Evolutionary conservation across 1,284 basidiomycete genomes (phyloP).

Genomic region (Fomitopsis palustris): DNA sequence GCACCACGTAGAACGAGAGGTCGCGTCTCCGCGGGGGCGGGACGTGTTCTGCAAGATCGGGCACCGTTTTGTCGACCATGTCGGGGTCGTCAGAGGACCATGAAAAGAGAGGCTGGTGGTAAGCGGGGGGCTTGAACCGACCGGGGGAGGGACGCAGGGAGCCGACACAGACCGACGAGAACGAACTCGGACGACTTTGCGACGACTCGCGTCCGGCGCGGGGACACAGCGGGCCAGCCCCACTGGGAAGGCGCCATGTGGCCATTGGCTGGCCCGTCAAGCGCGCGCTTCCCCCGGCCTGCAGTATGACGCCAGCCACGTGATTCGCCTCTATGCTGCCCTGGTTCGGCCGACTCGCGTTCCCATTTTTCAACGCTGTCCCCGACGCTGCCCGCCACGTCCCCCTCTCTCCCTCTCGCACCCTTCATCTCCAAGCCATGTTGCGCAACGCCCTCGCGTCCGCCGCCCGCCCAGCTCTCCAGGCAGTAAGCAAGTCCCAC

Average conservation of each 20-base stretch:
- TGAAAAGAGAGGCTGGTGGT: slow-evolving; percentile 8
- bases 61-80: slow-evolving; percentile 19
- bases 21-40: slow-evolving; percentile 34
- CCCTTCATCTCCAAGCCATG: slow-evolving; percentile 42
- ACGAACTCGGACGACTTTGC: background rate
- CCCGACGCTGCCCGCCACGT: slow-evolving; percentile 18
- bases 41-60: slow-evolving; percentile 26
- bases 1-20: slow-evolving; percentile 54
- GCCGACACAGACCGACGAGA: background rate
- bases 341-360: slow-evolving; percentile 23
- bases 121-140: slow-evolving; percentile 1
- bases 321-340: slow-evolving; percentile 5
- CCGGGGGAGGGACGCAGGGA: slow-evolving; percentile 4
- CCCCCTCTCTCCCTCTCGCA: slow-evolving; percentile 21
- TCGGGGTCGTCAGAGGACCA: background rate
- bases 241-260: background rate
- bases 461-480: slow-evolving; percentile 51
- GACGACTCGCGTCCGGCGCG: background rate
- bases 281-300: background rate
- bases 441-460: slow-evolving; percentile 61
- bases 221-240: background rate
- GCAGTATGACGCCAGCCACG: slow-evolving; percentile 9
- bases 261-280: background rate
- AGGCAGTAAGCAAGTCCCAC: slow-evolving; percentile 42
- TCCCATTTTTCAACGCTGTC: slow-evolving; percentile 21